Percentiles rank a stretch among this genome's conserved stretches.
These are phyloP conservation scores for Exophiala sideris DNA, from an alignment of 2,329 filamentous ascomycete species.

Conservation along the genomic window DNA sequence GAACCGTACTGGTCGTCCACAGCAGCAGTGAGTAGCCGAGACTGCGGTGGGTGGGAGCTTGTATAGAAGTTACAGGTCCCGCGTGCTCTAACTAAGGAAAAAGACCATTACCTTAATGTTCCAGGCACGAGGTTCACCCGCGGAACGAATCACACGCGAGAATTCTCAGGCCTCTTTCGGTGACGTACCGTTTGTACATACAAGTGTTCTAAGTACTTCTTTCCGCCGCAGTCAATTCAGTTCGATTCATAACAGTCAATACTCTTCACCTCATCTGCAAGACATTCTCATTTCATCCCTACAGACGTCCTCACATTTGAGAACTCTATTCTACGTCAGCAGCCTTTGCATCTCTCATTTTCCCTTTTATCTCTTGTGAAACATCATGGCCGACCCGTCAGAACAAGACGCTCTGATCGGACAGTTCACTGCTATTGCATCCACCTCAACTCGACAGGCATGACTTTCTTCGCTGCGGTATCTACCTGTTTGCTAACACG, in stretches of 20 bases:
- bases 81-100: not conserved
- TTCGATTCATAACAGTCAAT: not conserved
- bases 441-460: slow-evolving; percentile 50
- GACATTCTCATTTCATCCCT: too few species aligned
- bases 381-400: slow-evolving; percentile 23
- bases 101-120: not conserved
- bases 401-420: slow-evolving; percentile 43
- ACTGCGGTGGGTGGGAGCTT: not conserved
- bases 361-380: slow-evolving; percentile 9
- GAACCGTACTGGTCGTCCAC: not conserved
- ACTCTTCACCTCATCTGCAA: too few species aligned
- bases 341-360: slow-evolving; percentile 3
- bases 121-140: not conserved
- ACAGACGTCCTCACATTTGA: too few species aligned
- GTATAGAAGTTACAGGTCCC: not conserved
- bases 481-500: not conserved
- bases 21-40: not conserved
- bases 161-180: not conserved
- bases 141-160: not conserved
- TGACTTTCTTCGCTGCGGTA: slow-evolving; percentile 4
- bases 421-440: slow-evolving; percentile 58
- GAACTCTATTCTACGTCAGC: not conserved
- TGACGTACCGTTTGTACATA: slow-evolving; percentile 1
- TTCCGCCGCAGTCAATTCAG: not conserved
- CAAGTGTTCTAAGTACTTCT: not conserved